Evolutionary conservation across 495 filamentous ascomycete genomes (phyloP), one percentile per base, ranked within the genome.

Genomic region (Glutinoglossum americanum): DNA sequence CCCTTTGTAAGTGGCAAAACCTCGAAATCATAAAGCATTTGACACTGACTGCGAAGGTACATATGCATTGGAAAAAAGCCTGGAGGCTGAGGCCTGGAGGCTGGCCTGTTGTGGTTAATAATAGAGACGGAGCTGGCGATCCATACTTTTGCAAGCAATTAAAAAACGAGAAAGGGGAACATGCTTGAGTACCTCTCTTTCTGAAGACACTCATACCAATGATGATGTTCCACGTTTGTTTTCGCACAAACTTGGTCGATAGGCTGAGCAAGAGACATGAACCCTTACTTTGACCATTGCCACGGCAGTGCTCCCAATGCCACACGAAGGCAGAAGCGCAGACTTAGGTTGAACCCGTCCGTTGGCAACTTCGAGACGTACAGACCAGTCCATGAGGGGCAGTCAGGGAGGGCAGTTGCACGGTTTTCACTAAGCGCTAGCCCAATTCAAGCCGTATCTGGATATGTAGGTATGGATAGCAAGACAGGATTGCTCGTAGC

Each of bases 1-100:
- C 60, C 84, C 82, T 45, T 66, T 87, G 80, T 87, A 66, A 69
- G 82, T 75, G 47, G 25, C n/a, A 53, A 57, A 32, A 55, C 62
- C 48, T 51, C 59, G 55, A 55, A 61, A 61, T 56, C 48, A 57
- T 55, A 51, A 54, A 32, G 54, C 21, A 6, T 3, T 7, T 56
- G 55, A 37, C 15, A 21, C 55, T 57, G 25, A 57, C 55, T 23
- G 55, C 30, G 26, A 57, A 79, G 76, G 30, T 79, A 79, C 47
- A 70, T 78, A 27, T 76, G 72, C 58, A 77, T 78, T 60, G 76
- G 72, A 60, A 70, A 69, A 51, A 76, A 78, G 53, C 72, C 72
- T 5, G 41, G 41, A 45, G 41, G 41, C 5, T 21, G 41, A 57
- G 48, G 9, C n/a, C 41, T 17, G n/a, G 17, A 21, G 3, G n/a